Evolutionary conservation across 139 green algal species (phyloP).

Genomic region (Chlamydomonas schloesseri): DNA sequence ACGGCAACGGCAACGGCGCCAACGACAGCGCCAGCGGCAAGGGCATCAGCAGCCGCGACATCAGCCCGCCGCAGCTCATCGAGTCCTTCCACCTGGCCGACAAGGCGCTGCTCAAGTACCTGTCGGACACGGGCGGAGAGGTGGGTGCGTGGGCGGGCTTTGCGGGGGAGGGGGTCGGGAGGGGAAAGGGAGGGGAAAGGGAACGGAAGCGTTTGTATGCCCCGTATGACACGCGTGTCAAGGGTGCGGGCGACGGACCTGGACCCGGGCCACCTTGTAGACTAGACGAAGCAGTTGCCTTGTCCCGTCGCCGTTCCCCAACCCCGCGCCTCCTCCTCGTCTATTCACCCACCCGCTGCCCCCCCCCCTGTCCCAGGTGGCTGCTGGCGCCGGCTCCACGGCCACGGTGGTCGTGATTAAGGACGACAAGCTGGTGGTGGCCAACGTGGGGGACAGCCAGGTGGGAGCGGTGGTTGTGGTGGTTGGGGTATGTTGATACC

Average conservation of each 20-base stretch:
- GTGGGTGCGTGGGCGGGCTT: conserved; percentile 8
- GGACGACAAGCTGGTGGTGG: conserved; percentile 42
- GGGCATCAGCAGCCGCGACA: conserved; percentile 10
- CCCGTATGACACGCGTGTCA: no score
- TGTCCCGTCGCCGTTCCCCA: no score
- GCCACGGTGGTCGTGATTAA: conserved; percentile 42
- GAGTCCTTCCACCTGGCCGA: conserved; percentile 59
- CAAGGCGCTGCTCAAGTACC: conserved; percentile 59
- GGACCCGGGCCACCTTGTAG: no score
- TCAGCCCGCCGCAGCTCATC: conserved; percentile 2
- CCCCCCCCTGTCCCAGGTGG: not conserved
- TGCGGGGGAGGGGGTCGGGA: not conserved
- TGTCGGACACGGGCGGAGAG: conserved; percentile 43
- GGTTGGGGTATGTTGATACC: no score
- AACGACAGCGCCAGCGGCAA: not conserved
- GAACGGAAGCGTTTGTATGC: no score
- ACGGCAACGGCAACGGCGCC: conserved; percentile 2
- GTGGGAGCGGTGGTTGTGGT: not conserved
- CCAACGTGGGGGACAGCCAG: conserved; percentile 57
- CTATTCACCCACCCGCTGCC: no score
- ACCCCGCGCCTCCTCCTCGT: no score
- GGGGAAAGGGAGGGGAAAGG: no score
- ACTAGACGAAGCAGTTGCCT: no score
- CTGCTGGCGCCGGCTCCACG: not conserved
- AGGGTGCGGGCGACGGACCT: no score